Evolutionary conservation across 768 basidiomycete genomes (phyloP), one percentile per base, ranked within the genome.

Genomic region (Ramaria sp.): DNA sequence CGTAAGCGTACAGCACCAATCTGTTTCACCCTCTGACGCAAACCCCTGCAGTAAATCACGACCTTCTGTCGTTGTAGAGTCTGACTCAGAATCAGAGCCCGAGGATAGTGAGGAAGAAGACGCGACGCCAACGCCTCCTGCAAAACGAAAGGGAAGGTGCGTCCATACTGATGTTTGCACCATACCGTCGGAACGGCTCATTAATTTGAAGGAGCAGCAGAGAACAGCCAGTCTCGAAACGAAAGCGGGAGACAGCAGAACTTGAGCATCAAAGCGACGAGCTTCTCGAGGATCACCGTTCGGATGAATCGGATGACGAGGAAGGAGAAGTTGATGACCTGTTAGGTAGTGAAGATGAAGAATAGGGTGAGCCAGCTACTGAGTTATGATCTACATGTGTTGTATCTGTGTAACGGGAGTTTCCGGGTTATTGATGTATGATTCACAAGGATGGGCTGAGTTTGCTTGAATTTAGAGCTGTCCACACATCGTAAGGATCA

Each of bases 131-230:
- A 47, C 53, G n/a, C 53, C 53, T 12, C 43, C 53, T 27, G 44
- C 39, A 6, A 55, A 55, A 34, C 53, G 53, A 41, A 55, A 55
- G 34, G 53, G 43, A 18, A 44, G 53, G 53, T 55, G 36, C 16
- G 44, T 36, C 7, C 16, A 39, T 12, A 50, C 27, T 7, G 6
- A 1, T 8, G 37, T 20, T n/a, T 20, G 4, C 1, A 9, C 2
- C 34, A 34, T 65, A 67, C n/a, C 60, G 56, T 58, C 61, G 13
- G 32, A 34, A 8, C 32, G 32, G 58, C 45, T 53, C 48, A 18
- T 51, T 18, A 57, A 58, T 7, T 41, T 60, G 47, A 25, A 55
- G 53, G 42, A 55, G 10, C 27, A 55, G 44, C 42, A 55, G 34
- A 32, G 53, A 48, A 27, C 53, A 55, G 30, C 53, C 42, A 12